Evolutionary conservation across 2,329 filamentous ascomycete species (phyloP), one percentile per base, ranked within the genome.

Genomic region (Talaromyces sp.): DNA sequence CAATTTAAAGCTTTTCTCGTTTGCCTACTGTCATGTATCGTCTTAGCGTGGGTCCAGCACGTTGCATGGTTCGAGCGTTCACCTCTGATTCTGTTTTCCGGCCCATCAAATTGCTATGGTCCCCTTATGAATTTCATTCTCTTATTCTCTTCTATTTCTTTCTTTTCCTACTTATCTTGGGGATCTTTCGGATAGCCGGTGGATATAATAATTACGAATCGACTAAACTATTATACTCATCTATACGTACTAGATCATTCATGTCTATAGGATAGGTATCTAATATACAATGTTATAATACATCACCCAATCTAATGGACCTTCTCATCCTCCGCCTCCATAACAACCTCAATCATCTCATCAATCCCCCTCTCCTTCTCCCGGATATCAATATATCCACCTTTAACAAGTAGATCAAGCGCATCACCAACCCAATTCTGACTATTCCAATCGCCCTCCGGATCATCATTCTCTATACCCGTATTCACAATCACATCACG

Each of bases 381-480:
- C 37, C 27, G 16, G 0, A 16, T 20, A 45, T 55, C 53, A 36
- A 63, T 11, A 51, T 56, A 58, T 5, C 55, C 55, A 14, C 27
- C 49, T 2, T 3, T 13, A n/a, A 60, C 58, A 19, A 63, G 39
- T 11, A 57, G 36, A 7, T 16, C 55, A 8, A 63, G 20, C 1
- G 36, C 57, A 58, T 62, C 61, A 13, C 51, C 65, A 10, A 69
- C 65, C 67, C 67, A 69, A 16, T 69, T 60, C 45, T 62, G 61
- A 33, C 52, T 51, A 53, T 62, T 63, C 61, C 61, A 63, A n/a
- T 62, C 59, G 8, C 20, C 30, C 6, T 53, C 43, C 6, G 47
- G 44, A 2, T 33, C 47, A 14, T 39, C 41, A 24, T 51, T 24
- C 1, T 14, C 42, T 14, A 61, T 49, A 1, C 47, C 51, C 2